Evolutionary conservation across 208 protist species (phyloP), one percentile per base, ranked within the genome.

Genomic region (Leishmania martiniquensis): DNA sequence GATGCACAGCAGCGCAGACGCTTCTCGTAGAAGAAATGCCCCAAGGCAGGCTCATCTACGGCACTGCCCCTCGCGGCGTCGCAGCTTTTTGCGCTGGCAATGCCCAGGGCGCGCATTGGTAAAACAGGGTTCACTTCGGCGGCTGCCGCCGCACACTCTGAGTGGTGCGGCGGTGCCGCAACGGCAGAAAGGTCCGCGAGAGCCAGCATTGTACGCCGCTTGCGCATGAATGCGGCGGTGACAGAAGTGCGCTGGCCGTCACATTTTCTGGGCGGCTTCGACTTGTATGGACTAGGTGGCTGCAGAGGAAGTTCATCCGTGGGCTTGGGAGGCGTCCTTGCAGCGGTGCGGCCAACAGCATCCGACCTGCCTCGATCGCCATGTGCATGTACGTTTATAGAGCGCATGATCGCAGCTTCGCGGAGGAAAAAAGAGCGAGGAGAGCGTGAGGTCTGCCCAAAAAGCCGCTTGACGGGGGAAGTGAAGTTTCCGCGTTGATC

Each of bases 271-370:
- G 72, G 77, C 45, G 62, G 49, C 65, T 77, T 78, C n/a, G 86
- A 75, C 52, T 84, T 79, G 84, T 93, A 95, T 20, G 91, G 91
- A 73, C 91, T 95, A 34, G 91, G 91, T 13, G 91, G 89, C 0
- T 85, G 72, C 0, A 86, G 82, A 1, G 84, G 82, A 32, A 83
- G 65, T 39, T 78, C 69, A 45, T 81, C 10, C 79, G 81, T 84
- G 20, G 81, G 72, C 20, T 79, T 87, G 37, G 80, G 72, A n/a
- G 57, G 59, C 22, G 59, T 77, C 12, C 66, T 62, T 4, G 25
- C n/a, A 13, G 65, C 20, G 9, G 34, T 59, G 66, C 60, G 32
- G 54, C 66, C 59, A 17, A 7, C 32, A 60, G 70, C 17, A 37
- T 29, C 22, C 17, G 54, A 45, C 57, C n/a, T n/a, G 22, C 42